Evolutionary conservation across 768 basidiomycete genomes (phyloP).

Genomic region (Cantharellus anzutake): DNA sequence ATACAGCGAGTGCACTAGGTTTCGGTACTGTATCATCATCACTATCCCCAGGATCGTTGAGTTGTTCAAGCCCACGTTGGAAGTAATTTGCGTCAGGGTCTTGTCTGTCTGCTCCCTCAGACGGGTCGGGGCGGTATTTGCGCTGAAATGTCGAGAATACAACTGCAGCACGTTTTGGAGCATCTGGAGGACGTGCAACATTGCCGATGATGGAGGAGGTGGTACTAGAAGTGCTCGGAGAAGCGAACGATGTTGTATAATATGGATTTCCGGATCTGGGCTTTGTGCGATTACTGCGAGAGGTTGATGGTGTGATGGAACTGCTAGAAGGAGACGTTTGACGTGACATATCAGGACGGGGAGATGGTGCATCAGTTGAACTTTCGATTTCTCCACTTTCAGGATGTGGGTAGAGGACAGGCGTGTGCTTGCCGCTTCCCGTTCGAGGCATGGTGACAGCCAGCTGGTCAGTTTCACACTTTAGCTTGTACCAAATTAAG

Average conservation of each 20-base stretch:
- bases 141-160: constrained; percentile 7
- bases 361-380: no score
- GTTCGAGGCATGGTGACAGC: neutral
- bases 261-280: no score
- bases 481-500: no score
- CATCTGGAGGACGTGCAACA: neutral
- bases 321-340: no score
- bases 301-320: no score
- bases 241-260: no score
- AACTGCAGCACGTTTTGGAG: neutral
- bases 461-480: no score
- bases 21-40: constrained; percentile 13
- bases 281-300: no score
- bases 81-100: constrained; percentile 7
- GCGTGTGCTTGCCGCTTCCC: neutral
- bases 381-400: constrained; percentile 2
- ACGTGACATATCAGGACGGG: no score
- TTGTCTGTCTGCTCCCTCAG: neutral
- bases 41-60: neutral
- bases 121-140: neutral
- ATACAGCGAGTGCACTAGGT: neutral
- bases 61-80: neutral
- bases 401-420: constrained; percentile 4
- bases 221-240: no score
- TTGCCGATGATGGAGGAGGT: neutral